phyloP scores from a whole-genome alignment of 2,329 filamentous ascomycete species.

The Trichocomaceae sp. region DNA sequence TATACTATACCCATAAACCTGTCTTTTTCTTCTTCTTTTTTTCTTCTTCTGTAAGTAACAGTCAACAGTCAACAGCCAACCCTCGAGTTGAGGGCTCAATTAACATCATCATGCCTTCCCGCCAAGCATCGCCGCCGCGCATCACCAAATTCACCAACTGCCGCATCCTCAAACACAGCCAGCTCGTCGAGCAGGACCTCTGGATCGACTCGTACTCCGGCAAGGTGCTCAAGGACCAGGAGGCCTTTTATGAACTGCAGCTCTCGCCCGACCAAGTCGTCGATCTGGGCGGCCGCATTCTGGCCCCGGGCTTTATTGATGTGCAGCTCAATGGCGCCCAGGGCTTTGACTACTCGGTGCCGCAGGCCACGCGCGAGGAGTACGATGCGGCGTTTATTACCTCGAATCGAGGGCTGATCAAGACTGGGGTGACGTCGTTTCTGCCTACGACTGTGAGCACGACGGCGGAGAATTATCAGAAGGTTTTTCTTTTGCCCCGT shows the following conservation, averaged over 20 bases:
- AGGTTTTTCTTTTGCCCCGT: too few species aligned
- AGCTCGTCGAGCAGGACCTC: constrained; percentile 69
- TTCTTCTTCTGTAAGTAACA: too few species aligned
- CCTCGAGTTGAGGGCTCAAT: too few species aligned
- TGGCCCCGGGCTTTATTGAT: constrained; percentile 83
- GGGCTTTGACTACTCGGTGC: constrained; percentile 84
- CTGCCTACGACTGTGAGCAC: constrained; percentile 74
- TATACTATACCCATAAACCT: background rate
- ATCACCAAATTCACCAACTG: constrained; percentile 91
- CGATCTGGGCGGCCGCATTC: constrained; percentile 73
- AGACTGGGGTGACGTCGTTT: constrained; percentile 82
- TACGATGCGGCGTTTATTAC: constrained; percentile 68
- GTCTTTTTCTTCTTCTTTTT: too few species aligned
- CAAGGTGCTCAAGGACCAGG: constrained; percentile 67
- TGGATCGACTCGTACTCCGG: constrained; percentile 79
- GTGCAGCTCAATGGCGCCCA: constrained; percentile 88
- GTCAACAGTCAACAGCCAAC: too few species aligned
- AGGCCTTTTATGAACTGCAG: constrained; percentile 47
- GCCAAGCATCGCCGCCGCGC: constrained; percentile 29
- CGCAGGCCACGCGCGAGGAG: constrained; percentile 55
- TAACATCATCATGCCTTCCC: constrained; percentile 34
- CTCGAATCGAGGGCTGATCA: constrained; percentile 64
- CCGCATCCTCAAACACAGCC: constrained; percentile 61
- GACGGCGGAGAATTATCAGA: constrained; percentile 71
- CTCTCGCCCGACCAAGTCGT: constrained; percentile 63